These are phyloP conservation scores for Coccomyxa sp. DNA, from an alignment of 139 green algal genomes.

Conservation along the genomic window DNA sequence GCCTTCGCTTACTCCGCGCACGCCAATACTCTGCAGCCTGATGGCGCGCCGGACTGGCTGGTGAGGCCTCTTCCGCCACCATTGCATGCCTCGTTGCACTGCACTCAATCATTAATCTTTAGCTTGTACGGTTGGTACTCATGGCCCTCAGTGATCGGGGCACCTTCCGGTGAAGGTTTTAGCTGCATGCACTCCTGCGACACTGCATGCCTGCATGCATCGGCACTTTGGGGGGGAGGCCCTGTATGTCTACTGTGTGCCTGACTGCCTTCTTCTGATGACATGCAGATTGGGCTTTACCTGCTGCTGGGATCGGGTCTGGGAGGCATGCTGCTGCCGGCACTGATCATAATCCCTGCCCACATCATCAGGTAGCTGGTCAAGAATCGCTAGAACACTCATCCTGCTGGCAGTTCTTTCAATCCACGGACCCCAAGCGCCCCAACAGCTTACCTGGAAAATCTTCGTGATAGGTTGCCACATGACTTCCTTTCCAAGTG, in stretches of 20 bases:
- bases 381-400: no score
- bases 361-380: background rate
- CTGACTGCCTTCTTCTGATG: background rate
- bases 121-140: background rate
- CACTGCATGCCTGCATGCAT: no score
- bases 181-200: background rate
- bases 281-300: background rate
- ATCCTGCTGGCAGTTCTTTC: no score
- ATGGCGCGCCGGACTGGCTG: background rate
- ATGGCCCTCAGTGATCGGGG: background rate
- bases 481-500: background rate
- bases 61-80: background rate
- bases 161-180: background rate
- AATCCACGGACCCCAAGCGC: background rate
- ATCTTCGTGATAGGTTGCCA: background rate
- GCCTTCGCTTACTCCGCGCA: conserved; percentile 8
- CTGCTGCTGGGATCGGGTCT: background rate
- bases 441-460: no score
- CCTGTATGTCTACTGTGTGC: no score
- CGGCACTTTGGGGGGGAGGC: no score
- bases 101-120: background rate
- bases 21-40: background rate
- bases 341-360: background rate
- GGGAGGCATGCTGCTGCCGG: background rate
- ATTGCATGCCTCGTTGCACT: background rate